Percentiles rank a stretch among this genome's conserved stretches.
Evolutionary conservation across 1,284 basidiomycete genomes (phyloP).

Genomic region (Marasmius fiardii): DNA sequence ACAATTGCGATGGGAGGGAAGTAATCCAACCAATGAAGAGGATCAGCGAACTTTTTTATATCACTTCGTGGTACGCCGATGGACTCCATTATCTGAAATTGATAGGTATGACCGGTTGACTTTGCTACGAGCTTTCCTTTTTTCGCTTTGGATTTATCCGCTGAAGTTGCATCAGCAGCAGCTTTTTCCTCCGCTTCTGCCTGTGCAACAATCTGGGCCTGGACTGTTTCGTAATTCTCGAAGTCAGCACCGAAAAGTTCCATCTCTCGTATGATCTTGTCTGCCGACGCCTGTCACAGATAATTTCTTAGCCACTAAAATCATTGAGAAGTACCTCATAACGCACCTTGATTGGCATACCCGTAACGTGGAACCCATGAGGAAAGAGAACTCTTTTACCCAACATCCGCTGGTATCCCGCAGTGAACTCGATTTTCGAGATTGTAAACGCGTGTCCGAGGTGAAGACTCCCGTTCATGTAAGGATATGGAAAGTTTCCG

Average conservation of each 20-base stretch:
- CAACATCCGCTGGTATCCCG: constrained; percentile 94
- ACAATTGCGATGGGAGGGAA: constrained; percentile 96
- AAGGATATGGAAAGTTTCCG: constrained; percentile 92
- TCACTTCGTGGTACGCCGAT: constrained; percentile 86
- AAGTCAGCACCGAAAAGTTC: constrained; percentile 95
- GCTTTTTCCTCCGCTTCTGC: constrained; percentile 46
- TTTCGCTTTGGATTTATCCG: constrained; percentile 79
- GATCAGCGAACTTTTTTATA: constrained; percentile 96
- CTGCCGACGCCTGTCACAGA: constrained; percentile 78
- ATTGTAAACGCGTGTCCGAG: constrained; percentile 98
- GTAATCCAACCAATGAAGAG: constrained; percentile 88
- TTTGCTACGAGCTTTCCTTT: constrained; percentile 97
- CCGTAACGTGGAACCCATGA: constrained; percentile 94
- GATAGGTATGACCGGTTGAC: constrained; percentile 91
- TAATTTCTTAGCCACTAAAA: background rate
- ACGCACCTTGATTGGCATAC: constrained; percentile 97
- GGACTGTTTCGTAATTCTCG: constrained; percentile 58
- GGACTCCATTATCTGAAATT: constrained; percentile 99
- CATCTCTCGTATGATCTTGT: constrained; percentile 98
- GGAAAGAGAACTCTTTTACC: constrained; percentile 96
- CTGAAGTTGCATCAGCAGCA: constrained; percentile 33
- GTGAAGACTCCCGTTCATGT: constrained; percentile 99
- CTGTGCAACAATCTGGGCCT: constrained; percentile 36
- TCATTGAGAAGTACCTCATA: background rate
- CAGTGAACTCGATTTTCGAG: constrained; percentile 96